phyloP scores from a whole-genome alignment of 2,329 filamentous ascomycete species.

The Colletotrichum endophyticum region DNA sequence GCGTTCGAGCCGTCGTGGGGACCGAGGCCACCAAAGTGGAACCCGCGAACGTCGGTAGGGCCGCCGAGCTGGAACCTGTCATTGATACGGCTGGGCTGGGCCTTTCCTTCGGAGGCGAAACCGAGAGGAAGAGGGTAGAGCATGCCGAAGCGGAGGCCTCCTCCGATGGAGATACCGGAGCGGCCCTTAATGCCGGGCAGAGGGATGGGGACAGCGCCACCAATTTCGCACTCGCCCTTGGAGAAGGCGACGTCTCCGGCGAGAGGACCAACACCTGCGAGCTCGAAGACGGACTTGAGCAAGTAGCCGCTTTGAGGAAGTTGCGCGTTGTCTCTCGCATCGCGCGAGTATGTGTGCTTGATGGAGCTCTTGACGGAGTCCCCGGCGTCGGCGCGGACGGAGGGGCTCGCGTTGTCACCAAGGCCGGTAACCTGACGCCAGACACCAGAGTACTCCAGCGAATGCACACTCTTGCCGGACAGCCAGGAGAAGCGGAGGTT shows the following conservation, averaged over 20 bases:
- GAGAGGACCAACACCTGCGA: conserved; percentile 84
- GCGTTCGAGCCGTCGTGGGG: conserved; percentile 86
- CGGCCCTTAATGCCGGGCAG: conserved; percentile 71
- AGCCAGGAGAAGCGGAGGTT: conserved; percentile 80
- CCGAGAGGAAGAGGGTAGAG: conserved; percentile 81
- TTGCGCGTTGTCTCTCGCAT: conserved; percentile 83
- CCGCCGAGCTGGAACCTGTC: conserved; percentile 96
- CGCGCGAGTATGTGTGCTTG: conserved; percentile 79
- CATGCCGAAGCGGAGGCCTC: conserved; percentile 79
- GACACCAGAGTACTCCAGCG: conserved; percentile 78
- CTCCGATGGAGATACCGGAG: conserved; percentile 83
- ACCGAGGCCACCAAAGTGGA: conserved; percentile 87
- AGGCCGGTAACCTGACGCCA: conserved; percentile 92
- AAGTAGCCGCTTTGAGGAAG: conserved; percentile 85
- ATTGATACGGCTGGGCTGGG: conserved; percentile 79
- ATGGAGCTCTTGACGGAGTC: conserved; percentile 90
- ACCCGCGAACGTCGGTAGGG: conserved; percentile 92
- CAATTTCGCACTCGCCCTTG: conserved; percentile 87
- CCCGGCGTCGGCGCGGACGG: conserved; percentile 83
- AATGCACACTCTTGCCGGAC: conserved; percentile 62
- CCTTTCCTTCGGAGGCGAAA: conserved; percentile 52
- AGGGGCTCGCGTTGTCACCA: conserved; percentile 76
- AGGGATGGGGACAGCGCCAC: conserved; percentile 75
- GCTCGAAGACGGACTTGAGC: conserved; percentile 76
- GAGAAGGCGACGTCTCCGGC: conserved; percentile 92